Evolutionary conservation across 768 basidiomycete species (phyloP), one percentile per base, ranked within the genome.

Genomic region (Hygrophoropsis aurantiaca): DNA sequence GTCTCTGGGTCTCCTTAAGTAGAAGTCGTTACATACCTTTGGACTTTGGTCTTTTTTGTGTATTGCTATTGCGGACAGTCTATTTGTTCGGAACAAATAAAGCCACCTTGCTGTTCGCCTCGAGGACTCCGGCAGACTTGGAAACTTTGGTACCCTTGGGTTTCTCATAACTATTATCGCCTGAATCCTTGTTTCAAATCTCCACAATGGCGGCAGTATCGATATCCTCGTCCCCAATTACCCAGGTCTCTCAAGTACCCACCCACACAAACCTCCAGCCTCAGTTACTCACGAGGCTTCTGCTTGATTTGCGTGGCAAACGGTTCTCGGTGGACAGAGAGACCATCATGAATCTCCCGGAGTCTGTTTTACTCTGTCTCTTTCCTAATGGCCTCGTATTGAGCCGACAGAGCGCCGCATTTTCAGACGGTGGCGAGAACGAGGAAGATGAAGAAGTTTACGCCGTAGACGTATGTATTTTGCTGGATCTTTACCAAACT

Each of bases 361-460:
- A 99, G 80, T 93, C 90, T 15, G 93, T 99, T 38, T 77, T 98
- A 44, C 74, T 99, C 30, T 97, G 94, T 67, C 76, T 99, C 52
- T 99, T 98, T 63, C 97, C 97, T 9, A 98, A 98, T 60, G 97
- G 95, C 16, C 82, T 97, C 50, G 93, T 97, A 32, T 78, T 97
- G 44, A 93, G 87, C 62, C 78, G 94, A 51, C 90, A 94, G 61
- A 88, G 87, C 50, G 79, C 80, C 7, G 84, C 84, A 15, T 69
- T 88, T 45, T 81, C 82, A 6, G 88, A 87, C 47, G 85, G 82
- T 18, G 86, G 82, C 21, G 87, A 83, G 33, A 79, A 80, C 51
- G 84, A 81, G 35, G 89, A 90, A 40, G 81, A 84, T 56, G 94
- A 95, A 61, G 94, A 97, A 60, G 83, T 97, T 20, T 98, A 97